Evolutionary conservation across 208 protist genomes (phyloP), one percentile per base, ranked within the genome.

Genomic region (Leishmania turanica): DNA sequence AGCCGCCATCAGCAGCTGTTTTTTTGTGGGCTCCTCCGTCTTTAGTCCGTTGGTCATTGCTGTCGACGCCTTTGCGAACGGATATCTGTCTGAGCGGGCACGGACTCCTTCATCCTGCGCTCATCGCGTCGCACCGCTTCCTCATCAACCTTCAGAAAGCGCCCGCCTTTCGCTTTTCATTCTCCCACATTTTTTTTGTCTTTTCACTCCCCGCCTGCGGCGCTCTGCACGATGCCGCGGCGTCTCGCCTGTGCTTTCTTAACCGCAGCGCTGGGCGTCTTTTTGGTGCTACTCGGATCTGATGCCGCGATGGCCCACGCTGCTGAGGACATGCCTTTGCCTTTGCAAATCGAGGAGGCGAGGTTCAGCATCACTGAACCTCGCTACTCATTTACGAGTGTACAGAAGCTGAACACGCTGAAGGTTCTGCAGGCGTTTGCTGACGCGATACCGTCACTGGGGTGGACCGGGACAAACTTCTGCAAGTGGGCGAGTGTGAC

Each of bases 371-470:
- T 0, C 40, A 0, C 24, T 65, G 60, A 11, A 13, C 9, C 11
- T 3, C 11, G 3, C 13, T 71, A 40, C 66, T 31, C 37, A 3
- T 71, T 71, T 9, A 75, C 47, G 47, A 19, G 0, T 4, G 45
- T 21, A 4, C 71, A 78, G 75, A 6, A 2, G 1, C 31, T 1
- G 24, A 68, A 68, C 42, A 78, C 75, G 56, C 75, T 64, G 40
- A 31, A 11, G 40, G 58, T 65, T 3, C 31, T 78, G 75, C 75
- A 53, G 53, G 75, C 51, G n/a, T 78, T 78, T n/a, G 51, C 75
- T 27, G n/a, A 19, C 1, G 75, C 75, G 75, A 78, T 78, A 13
- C 75, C 75, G 24, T 40, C 56, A 40, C 54, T 78, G 75, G 42
- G 24, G 56, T 78, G 75, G 75, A 34, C 13, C 17, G 75, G 75